Evolutionary conservation across 2,329 filamentous ascomycete species (phyloP), one percentile per base, ranked within the genome.

Genomic region (Fusarium keratoplasticum): DNA sequence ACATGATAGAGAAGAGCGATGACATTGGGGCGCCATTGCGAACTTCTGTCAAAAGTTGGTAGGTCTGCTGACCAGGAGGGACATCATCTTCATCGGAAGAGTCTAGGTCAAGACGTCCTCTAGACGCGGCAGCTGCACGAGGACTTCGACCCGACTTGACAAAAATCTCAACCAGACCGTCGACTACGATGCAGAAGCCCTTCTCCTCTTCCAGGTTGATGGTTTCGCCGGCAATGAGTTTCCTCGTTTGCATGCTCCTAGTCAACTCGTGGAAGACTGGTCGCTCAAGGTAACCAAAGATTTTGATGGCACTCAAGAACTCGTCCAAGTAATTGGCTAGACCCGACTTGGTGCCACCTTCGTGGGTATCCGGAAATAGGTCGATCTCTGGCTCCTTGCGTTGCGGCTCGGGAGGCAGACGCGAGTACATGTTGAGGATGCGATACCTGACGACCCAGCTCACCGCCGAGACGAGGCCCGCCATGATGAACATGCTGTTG

Each of bases 1-100:
- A 97, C 83, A 99, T 91, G 75, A 99, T 98, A 1, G 96, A 98
- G 82, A 99, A 99, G 2, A 99, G 84, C 0, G 96, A 99, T 6
- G 96, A 99, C 96, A 99, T 98, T 1, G 97, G 96, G 1, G 96
- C 95, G 16, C 96, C 96, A 78, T 99, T 99, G 79, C 96, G 97
- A 62, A 99, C 96, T 83, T 99, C 97, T 0, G 96, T 99, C 63
- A 99, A 87, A 42, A 99, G 88, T 81, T 98, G 96, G 79, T 99
- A 99, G 35, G 93, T 94, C 80, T 98, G 95, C 66, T 94, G 91
- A 9, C 89, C 89, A 38, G 90, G 89, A 6, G 88, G 83, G 35
- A 87, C 85, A 31, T 93, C 92, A n/a, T 95, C 93, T n/a, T 94
- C 93, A 69, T 89, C 89, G 5, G 89, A 89, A 61, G 84, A 80